A percentile compares a stretch with the other conserved stretches of the same genome.
Evolutionary conservation across 805 yeast genomes (phyloP).

Genomic region (Diddensiella santjacobensis): DNA sequence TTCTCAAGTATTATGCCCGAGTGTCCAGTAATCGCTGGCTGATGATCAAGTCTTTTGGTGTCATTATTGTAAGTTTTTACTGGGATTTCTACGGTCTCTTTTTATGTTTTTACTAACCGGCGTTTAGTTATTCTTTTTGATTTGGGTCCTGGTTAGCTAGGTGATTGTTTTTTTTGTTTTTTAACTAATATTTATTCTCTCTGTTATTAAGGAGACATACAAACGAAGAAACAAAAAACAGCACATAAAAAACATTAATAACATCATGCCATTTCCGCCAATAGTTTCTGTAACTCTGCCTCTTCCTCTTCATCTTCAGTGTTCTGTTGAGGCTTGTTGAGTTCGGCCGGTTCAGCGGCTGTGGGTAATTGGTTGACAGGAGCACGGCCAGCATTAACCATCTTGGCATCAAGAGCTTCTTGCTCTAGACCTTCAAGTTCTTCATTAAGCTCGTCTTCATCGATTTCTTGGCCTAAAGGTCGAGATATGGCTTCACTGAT

Average conservation of each 20-base stretch:
- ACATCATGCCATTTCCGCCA: constrained; percentile 42
- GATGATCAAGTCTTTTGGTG: constrained; percentile 83
- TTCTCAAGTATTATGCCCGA: constrained; percentile 81
- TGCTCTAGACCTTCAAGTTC: constrained; percentile 86
- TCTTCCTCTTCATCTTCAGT: constrained; percentile 41
- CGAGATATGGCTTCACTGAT: constrained; percentile 93
- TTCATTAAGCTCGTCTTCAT: constrained; percentile 90
- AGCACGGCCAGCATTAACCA: constrained; percentile 45
- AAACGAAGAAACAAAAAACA: neutral
- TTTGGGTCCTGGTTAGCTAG: constrained; percentile 11
- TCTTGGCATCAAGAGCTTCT: constrained; percentile 63
- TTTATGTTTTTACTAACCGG: too few relatives aligned
- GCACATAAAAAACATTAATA: neutral
- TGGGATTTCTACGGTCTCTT: too few relatives aligned
- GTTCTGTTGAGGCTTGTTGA: constrained; percentile 14
- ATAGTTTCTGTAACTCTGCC: constrained; percentile 41
- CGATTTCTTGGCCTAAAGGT: constrained; percentile 76
- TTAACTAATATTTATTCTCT: neutral
- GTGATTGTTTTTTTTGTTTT: neutral
- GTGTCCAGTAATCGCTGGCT: constrained; percentile 91
- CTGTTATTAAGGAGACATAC: too few relatives aligned
- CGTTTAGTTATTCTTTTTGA: constrained; percentile 41
- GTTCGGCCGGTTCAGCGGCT: constrained; percentile 21
- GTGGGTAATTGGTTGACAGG: constrained; percentile 35
- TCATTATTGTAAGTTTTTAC: too few relatives aligned